Conservation (phyloP, 169 alveolate species). For the Eimeria sp. region DNA sequence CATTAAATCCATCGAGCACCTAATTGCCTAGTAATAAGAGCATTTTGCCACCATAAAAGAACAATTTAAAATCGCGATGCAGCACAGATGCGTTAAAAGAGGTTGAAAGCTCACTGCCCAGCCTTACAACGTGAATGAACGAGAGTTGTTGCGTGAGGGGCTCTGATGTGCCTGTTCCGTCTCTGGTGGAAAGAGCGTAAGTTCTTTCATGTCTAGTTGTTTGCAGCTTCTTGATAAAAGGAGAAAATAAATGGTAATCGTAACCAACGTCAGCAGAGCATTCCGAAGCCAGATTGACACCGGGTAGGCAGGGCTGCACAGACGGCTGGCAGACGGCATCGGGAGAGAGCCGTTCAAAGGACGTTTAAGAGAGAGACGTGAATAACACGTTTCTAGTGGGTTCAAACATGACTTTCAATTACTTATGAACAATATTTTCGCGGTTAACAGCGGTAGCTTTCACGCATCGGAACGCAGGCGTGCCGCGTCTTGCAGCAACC, state of each 20-base stretch:
- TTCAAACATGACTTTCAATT: neutral
- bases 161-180: slow-evolving; percentile 27
- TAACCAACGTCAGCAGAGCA: neutral
- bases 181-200: slow-evolving; percentile 6
- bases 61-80: neutral
- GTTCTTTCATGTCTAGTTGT: neutral
- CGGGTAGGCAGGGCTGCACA: slow-evolving; percentile 34
- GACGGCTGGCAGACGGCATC: slow-evolving; percentile 54
- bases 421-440: neutral
- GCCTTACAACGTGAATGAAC: neutral
- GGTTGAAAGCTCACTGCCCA: slow-evolving; percentile 3
- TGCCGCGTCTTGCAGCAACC: slow-evolving; percentile 72
- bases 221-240: neutral
- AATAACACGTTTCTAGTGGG: neutral
- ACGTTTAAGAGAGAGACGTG: neutral
- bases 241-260: neutral
- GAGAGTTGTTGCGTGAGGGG: slow-evolving; percentile 25
- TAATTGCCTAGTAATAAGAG: neutral
- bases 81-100: neutral
- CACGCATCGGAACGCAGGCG: slow-evolving; percentile 37
- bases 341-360: neutral
- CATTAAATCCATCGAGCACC: neutral
- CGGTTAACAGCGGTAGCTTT: neutral
- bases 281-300: slow-evolving; percentile 29
- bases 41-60: neutral